Evolutionary conservation across 2,329 filamentous ascomycete species (phyloP).

Genomic region (Pseudodiploospora longispora): DNA sequence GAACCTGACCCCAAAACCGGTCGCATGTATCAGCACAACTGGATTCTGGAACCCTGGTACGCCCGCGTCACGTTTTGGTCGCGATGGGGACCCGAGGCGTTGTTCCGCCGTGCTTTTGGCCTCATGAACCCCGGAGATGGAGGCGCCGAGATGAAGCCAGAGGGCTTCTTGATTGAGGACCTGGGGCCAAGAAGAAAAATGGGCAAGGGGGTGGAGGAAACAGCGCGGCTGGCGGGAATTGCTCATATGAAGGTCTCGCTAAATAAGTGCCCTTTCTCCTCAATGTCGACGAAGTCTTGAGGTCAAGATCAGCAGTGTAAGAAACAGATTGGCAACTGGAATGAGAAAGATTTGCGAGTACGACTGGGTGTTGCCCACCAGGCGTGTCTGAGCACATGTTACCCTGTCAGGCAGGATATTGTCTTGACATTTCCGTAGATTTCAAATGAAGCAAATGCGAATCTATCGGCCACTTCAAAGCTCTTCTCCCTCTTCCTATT

Average conservation of each 20-base stretch:
- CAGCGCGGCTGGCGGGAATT: constrained; percentile 16
- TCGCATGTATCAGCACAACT: constrained; percentile 40
- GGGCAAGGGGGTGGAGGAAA: constrained; percentile 43
- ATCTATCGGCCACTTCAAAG: too few relatives aligned
- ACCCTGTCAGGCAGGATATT: too few relatives aligned
- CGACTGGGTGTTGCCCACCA: too few relatives aligned
- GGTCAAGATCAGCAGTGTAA: too few relatives aligned
- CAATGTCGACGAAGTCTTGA: constrained; percentile 1
- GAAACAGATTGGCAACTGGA: too few relatives aligned
- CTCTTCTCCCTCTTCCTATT: too few relatives aligned
- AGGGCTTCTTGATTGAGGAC: constrained; percentile 49
- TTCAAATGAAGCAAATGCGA: too few relatives aligned
- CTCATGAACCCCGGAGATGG: constrained; percentile 38
- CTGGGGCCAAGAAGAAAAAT: constrained; percentile 52
- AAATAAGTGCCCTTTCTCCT: constrained; percentile 37
- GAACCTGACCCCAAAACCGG: constrained; percentile 45
- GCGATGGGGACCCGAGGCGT: constrained; percentile 52
- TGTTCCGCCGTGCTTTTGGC: constrained; percentile 35
- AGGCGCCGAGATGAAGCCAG: constrained; percentile 29
- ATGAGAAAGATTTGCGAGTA: too few relatives aligned
- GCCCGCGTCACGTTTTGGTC: constrained; percentile 50
- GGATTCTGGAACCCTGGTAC: constrained; percentile 59
- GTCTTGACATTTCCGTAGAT: too few relatives aligned
- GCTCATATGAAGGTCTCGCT: constrained; percentile 21
- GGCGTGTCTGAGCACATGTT: too few relatives aligned